These are phyloP conservation scores for Claviceps digitariae DNA, from an alignment of 2,329 filamentous ascomycete genomes.

Conservation along the genomic window DNA sequence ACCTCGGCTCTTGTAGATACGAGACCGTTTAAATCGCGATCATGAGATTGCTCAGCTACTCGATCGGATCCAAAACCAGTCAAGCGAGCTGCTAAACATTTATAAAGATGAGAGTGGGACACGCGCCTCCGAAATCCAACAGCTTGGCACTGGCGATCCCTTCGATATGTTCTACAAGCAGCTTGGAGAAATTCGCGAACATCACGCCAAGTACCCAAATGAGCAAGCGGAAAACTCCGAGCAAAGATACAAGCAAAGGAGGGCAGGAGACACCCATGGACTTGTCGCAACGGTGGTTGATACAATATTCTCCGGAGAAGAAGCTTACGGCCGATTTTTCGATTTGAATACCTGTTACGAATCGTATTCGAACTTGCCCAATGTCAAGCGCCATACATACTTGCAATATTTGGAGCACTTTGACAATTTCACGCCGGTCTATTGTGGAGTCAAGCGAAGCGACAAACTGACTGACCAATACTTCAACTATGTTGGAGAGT, in stretches of 20 bases:
- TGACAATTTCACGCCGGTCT: conserved; percentile 67
- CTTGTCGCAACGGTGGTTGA: conserved; percentile 59
- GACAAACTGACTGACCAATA: conserved; percentile 91
- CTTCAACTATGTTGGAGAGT: conserved; percentile 71
- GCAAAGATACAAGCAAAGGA: conserved; percentile 67
- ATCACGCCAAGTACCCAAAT: conserved; percentile 84
- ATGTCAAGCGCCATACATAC: conserved; percentile 74
- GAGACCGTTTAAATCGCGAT: conserved; percentile 78
- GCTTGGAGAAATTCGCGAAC: conserved; percentile 65
- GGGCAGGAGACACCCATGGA: conserved; percentile 49
- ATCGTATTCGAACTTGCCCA: conserved; percentile 76
- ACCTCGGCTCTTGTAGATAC: conserved; percentile 47
- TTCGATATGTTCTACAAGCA: conserved; percentile 89
- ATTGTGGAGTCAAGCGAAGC: conserved; percentile 58
- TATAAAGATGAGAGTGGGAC: conserved; percentile 67
- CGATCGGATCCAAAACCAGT: conserved; percentile 77
- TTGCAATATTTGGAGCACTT: conserved; percentile 88
- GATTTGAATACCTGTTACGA: conserved; percentile 79
- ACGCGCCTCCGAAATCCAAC: conserved; percentile 67
- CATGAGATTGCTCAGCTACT: conserved; percentile 85
- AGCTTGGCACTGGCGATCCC: conserved; percentile 70
- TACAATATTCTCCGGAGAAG: conserved; percentile 88
- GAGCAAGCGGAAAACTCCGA: conserved; percentile 93
- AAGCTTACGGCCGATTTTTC: conserved; percentile 84
- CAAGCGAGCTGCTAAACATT: conserved; percentile 63